Evolutionary conservation across 805 yeast genomes (phyloP).

Genomic region (Suhomyces prunicola): DNA sequence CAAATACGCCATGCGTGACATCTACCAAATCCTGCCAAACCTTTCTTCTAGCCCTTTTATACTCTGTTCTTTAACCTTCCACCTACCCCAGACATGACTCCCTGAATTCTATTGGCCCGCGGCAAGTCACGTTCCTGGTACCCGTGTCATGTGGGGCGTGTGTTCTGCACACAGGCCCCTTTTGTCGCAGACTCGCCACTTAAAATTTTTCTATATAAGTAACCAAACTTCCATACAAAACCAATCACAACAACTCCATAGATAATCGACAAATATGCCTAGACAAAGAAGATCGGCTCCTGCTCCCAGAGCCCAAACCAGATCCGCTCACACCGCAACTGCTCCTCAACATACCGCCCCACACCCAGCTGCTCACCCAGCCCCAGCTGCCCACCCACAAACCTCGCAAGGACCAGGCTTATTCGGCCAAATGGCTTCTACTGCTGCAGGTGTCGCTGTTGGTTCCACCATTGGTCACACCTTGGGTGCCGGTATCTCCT

Average conservation of each 20-base stretch:
- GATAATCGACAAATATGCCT: constrained; percentile 31
- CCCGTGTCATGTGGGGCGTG: neutral
- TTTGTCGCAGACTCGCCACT: constrained; percentile 1
- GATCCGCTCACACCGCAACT: constrained; percentile 79
- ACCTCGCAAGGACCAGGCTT: constrained; percentile 71
- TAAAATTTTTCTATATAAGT: constrained; percentile 5
- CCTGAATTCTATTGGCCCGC: neutral
- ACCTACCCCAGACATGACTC: neutral
- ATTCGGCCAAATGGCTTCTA: constrained; percentile 95
- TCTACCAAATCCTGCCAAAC: neutral
- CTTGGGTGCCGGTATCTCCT: constrained; percentile 88
- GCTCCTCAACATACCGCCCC: constrained; percentile 36
- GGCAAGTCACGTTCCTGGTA: neutral
- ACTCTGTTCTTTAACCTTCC: neutral
- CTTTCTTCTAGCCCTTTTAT: neutral
- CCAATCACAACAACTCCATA: neutral
- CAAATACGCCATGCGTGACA: neutral
- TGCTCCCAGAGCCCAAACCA: constrained; percentile 49
- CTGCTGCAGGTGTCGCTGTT: constrained; percentile 99
- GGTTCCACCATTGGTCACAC: constrained; percentile 98
- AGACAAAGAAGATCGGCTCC: constrained; percentile 55
- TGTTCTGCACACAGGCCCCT: neutral
- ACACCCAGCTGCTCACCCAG: constrained; percentile 48
- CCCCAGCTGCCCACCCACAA: constrained; percentile 22
- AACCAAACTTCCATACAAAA: neutral